A percentile compares a stretch with the other conserved stretches of the same genome.
Evolutionary conservation across 331 rosid species (phyloP).

Genomic region (Malus hybrid): DNA sequence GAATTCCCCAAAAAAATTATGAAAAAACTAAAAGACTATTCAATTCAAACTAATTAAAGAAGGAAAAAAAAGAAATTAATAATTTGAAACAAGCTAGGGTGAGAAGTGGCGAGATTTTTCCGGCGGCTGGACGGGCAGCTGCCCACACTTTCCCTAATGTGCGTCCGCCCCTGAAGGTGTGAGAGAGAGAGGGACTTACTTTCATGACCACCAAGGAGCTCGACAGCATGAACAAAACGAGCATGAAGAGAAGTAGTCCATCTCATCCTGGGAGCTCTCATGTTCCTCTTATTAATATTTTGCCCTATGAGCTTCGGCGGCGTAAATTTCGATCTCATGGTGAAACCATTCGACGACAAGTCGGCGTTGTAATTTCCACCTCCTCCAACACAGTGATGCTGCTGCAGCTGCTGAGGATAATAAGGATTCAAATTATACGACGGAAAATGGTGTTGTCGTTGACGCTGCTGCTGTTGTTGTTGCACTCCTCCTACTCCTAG

Average conservation of each 20-base stretch:
- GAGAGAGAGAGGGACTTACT: constrained; percentile 24
- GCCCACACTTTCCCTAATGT: not conserved
- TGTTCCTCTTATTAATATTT: constrained; percentile 39
- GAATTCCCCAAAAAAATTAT: not conserved
- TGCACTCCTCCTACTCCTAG: not conserved
- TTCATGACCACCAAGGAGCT: constrained; percentile 97
- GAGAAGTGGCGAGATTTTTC: not conserved
- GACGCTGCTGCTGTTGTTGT: not conserved
- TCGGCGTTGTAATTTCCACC: constrained; percentile 22
- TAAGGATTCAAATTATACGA: constrained; percentile 15
- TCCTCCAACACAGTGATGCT: constrained; percentile 23
- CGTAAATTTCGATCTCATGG: constrained; percentile 45
- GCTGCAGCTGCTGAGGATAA: constrained; percentile 3
- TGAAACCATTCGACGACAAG: constrained; percentile 36
- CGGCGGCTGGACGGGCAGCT: not conserved
- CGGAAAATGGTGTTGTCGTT: constrained; percentile 23
- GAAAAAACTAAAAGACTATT: not conserved
- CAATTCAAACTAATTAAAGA: not conserved
- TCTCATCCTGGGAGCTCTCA: constrained; percentile 95
- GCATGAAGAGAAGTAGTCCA: constrained; percentile 93
- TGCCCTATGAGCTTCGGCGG: constrained; percentile 35
- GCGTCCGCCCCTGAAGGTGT: not conserved
- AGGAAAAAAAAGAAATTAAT: not conserved
- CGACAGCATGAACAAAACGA: constrained; percentile 86
- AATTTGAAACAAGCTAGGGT: not conserved